A percentile compares a stretch with the other conserved stretches of the same genome.
Conservation (phyloP, 2,329 filamentous ascomycete species). For the Neofusicoccum umdonicola region DNA sequence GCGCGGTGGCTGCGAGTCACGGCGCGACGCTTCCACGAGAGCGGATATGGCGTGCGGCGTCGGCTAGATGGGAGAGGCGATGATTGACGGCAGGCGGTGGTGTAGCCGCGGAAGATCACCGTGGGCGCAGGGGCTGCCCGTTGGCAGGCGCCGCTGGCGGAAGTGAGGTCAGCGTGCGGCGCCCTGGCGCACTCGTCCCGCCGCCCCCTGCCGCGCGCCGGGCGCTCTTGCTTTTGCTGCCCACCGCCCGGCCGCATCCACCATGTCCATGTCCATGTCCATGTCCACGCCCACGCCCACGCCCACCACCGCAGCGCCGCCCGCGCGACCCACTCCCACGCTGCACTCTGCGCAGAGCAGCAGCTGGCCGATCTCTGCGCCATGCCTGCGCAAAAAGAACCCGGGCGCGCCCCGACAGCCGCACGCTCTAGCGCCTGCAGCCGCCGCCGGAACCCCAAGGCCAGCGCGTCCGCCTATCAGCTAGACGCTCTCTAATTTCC, state of each 20-base stretch:
- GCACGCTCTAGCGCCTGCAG: not conserved
- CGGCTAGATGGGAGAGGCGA: not conserved
- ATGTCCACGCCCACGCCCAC: not conserved
- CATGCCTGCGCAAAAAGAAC: not conserved
- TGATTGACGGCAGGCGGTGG: not conserved
- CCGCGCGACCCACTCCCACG: not conserved
- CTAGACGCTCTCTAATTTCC: not conserved
- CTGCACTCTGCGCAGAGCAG: not conserved
- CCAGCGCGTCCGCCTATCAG: not conserved
- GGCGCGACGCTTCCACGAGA: not conserved
- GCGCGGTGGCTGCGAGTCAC: not conserved
- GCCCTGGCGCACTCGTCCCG: not conserved
- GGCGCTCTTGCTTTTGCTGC: not conserved
- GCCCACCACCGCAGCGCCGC: not conserved
- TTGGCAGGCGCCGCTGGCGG: too few relatives aligned
- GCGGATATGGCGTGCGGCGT: not conserved
- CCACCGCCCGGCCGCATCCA: not conserved
- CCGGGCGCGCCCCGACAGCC: not conserved
- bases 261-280: not conserved
- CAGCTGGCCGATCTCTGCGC: not conserved
- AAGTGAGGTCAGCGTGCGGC: too few relatives aligned
- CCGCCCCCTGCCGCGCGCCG: not conserved
- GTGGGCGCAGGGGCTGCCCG: not conserved
- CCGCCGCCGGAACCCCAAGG: not conserved
- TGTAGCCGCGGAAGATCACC: conserved; percentile 10